phyloP scores from a whole-genome alignment of 2,329 filamentous ascomycete genomes.

The Sclerotinia trifoliorum region DNA sequence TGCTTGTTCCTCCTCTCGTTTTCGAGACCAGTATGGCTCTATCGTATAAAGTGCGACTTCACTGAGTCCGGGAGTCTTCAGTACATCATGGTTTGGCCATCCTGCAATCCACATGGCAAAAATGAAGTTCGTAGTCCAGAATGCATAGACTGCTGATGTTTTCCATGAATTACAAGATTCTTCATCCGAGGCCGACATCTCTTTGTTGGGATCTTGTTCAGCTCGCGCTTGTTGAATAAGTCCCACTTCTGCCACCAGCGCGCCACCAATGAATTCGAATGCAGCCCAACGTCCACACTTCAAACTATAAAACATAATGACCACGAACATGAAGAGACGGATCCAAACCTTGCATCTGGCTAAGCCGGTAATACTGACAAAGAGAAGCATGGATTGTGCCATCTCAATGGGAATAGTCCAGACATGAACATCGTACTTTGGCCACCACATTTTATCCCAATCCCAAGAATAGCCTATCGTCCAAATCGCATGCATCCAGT shows the following conservation, averaged over 20 bases:
- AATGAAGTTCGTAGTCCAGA: constrained; percentile 35
- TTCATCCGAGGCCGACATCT: constrained; percentile 4
- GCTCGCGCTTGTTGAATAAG: constrained; percentile 38
- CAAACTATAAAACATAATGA: constrained; percentile 34
- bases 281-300: constrained; percentile 33
- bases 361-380: constrained; percentile 34
- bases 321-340: constrained; percentile 30
- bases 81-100: constrained; percentile 36
- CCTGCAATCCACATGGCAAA: constrained; percentile 36
- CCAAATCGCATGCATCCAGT: constrained; percentile 22
- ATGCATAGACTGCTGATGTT: constrained; percentile 23
- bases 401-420: constrained; percentile 40
- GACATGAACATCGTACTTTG: constrained; percentile 25
- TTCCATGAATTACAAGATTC: constrained; percentile 15
- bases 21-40: constrained; percentile 29
- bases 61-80: constrained; percentile 32
- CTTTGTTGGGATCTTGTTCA: constrained; percentile 24
- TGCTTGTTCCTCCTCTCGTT: constrained; percentile 27
- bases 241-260: constrained; percentile 48
- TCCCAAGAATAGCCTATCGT: constrained; percentile 21
- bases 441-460: constrained; percentile 22
- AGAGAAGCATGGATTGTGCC: constrained; percentile 37
- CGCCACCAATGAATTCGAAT: constrained; percentile 48
- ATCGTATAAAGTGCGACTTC: constrained; percentile 33
- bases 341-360: constrained; percentile 33